A percentile compares a stretch with the other conserved stretches of the same genome.
Conservation (phyloP, 2,329 filamentous ascomycete species). For the Apiospora rasikravindrae region DNA sequence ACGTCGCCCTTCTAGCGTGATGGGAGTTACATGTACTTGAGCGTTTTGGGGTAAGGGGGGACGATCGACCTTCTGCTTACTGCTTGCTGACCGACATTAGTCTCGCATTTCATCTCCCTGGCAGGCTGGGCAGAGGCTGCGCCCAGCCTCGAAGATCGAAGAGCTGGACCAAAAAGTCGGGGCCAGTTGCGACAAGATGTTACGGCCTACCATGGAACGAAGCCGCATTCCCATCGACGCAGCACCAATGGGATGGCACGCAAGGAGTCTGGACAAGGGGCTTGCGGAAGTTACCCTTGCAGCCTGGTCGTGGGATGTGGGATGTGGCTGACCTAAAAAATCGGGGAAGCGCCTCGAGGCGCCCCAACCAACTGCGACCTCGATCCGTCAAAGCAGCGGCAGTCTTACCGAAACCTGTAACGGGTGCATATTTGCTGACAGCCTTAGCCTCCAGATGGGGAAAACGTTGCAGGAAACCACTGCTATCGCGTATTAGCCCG, state of each 20-base stretch:
- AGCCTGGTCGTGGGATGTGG: slow-evolving; percentile 2
- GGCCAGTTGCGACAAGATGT: background rate
- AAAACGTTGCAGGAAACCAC: slow-evolving; percentile 1
- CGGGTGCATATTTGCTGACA: slow-evolving; percentile 10
- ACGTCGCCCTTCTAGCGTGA: too few species aligned
- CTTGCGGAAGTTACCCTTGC: background rate
- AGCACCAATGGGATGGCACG: background rate
- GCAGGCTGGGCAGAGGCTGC: too few species aligned
- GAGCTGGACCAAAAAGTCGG: background rate
- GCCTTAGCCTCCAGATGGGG: slow-evolving; percentile 2
- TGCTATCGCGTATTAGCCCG: background rate
- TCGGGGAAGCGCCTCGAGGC: background rate
- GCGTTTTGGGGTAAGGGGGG: background rate
- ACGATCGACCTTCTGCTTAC: slow-evolving; percentile 3
- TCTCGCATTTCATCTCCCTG: slow-evolving; percentile 7
- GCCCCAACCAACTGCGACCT: slow-evolving; percentile 1
- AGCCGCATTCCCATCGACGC: background rate
- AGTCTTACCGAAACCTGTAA: slow-evolving; percentile 13
- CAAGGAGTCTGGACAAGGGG: background rate
- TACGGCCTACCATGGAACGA: background rate
- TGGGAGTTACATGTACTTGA: slow-evolving; percentile 6
- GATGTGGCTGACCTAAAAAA: slow-evolving; percentile 11
- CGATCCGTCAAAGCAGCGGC: slow-evolving; percentile 12
- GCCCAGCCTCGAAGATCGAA: background rate
- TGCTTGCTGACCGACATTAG: slow-evolving; percentile 12